Base-by-base conservation (phyloP, 2,329 filamentous ascomycete species). In the Trichophyton verrucosum region DNA sequence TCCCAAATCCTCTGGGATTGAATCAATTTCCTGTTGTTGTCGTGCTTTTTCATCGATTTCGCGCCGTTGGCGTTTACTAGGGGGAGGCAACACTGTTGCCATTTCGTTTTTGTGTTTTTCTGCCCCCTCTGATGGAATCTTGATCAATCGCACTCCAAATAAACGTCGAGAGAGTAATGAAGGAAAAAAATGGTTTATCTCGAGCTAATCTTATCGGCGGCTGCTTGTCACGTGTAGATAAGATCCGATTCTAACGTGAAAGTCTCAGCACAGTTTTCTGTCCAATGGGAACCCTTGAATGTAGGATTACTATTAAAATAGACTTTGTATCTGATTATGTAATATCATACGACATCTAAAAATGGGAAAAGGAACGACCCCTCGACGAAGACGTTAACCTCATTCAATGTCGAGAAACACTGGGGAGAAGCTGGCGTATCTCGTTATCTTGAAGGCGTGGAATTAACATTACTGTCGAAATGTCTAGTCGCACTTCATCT, bases 41-140 rank as follows among this genome's bases (percentile, higher is more conserved):
- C 85, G 81, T 6, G 87, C 82, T 68, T 84, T 84, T 67, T 89
- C 88, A 46, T 87, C 80, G 22, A 82, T 81, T 67, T 89, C 89
- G 57, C 87, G 84, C 74, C 86, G 88, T 71, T 96, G 91, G 64
- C 91, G 84, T 75, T 96, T 97, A 59, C 86, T 91, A 3, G 89
- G 89, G 55, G 89, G 90, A n/a, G 90, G 90, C 4, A 86, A 73
- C 56, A 91, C 76, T 3, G 90, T 95, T 67, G 90, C 84, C 90
- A 95, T 95, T 13, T 40, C 70, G 56, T 60, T 22, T 9, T 2
- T 3, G 7, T 2, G 30, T 8, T 15, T 55, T n/a, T 36, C 27
- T n/a, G 4, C 27, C 36, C n/a, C 15, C 22, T 53, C 46, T 51
- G 46, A 15, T 33, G 33, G 3, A 38, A 36, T 55, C 7, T 44